phyloP scores from a whole-genome alignment of 2,329 filamentous ascomycete genomes.

The Hymenoscyphus fraxineus region DNA sequence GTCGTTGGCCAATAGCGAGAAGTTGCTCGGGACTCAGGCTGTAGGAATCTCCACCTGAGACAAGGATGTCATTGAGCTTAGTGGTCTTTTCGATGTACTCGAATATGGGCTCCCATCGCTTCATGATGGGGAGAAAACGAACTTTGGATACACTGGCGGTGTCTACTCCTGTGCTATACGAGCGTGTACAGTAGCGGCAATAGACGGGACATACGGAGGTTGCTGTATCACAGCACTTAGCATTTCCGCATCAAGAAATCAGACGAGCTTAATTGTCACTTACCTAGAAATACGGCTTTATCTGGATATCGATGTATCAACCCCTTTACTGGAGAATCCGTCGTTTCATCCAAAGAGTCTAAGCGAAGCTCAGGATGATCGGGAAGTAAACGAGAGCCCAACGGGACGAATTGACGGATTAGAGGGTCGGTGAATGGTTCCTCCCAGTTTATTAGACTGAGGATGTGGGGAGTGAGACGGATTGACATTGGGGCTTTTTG shows the following conservation, averaged over 20 bases:
- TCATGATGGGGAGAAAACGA: slow-evolving; percentile 38
- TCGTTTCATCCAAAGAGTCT: slow-evolving; percentile 56
- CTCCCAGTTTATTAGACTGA: slow-evolving; percentile 57
- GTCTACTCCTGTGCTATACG: slow-evolving; percentile 53
- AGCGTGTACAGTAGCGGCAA: slow-evolving; percentile 60
- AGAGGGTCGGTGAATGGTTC: slow-evolving; percentile 57
- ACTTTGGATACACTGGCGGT: slow-evolving; percentile 50
- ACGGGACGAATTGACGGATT: slow-evolving; percentile 56
- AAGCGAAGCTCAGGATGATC: slow-evolving; percentile 53
- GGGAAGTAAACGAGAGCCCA: slow-evolving; percentile 48
- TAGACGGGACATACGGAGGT: slow-evolving; percentile 60
- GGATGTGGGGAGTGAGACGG: slow-evolving; percentile 56
- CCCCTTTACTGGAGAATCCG: slow-evolving; percentile 53
- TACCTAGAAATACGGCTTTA: slow-evolving; percentile 59
- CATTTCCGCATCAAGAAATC: not conserved
- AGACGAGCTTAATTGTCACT: slow-evolving; percentile 4
- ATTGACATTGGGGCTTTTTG: slow-evolving; percentile 55
- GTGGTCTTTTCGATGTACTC: slow-evolving; percentile 51
- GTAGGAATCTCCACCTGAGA: slow-evolving; percentile 61
- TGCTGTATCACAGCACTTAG: slow-evolving; percentile 37
- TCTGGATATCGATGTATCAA: slow-evolving; percentile 62
- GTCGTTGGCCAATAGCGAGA: slow-evolving; percentile 48
- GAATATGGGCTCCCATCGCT: slow-evolving; percentile 54
- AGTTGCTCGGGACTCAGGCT: slow-evolving; percentile 53
- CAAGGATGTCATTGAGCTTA: slow-evolving; percentile 53